A percentile compares a stretch with the other conserved stretches of the same genome.
Evolutionary conservation across 2,329 filamentous ascomycete genomes (phyloP).

Genomic region (Didymella arachidicola): DNA sequence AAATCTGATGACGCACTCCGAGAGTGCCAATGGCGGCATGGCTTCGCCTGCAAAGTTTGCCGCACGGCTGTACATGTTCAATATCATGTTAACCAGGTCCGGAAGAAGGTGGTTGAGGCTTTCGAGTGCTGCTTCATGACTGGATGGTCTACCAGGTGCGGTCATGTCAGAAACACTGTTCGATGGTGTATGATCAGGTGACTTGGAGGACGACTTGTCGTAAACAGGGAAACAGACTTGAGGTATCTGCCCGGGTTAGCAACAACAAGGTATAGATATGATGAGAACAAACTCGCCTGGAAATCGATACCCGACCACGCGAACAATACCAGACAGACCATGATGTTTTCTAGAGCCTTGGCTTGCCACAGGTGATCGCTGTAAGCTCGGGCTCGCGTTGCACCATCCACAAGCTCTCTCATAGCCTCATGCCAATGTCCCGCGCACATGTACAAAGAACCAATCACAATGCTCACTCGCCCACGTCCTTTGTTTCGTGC

Average conservation of each 20-base stretch:
- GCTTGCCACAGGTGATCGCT: constrained; percentile 98
- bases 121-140: constrained; percentile 51
- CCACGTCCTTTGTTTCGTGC: constrained; percentile 83
- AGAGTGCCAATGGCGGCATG: constrained; percentile 73
- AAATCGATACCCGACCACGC: constrained; percentile 88
- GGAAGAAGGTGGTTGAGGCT: constrained; percentile 68
- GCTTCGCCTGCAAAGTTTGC: constrained; percentile 69
- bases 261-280: not conserved
- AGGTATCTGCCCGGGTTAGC: constrained; percentile 56
- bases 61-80: constrained; percentile 75
- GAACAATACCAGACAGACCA: constrained; percentile 82
- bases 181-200: constrained; percentile 51
- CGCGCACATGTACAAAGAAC: constrained; percentile 84
- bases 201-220: constrained; percentile 58
- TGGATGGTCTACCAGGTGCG: constrained; percentile 54
- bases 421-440: constrained; percentile 91
- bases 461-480: constrained; percentile 79
- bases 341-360: constrained; percentile 88
- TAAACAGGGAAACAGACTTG: constrained; percentile 60
- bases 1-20: constrained; percentile 77
- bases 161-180: constrained; percentile 51
- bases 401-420: constrained; percentile 82
- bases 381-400: constrained; percentile 75
- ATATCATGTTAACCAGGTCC: constrained; percentile 76
- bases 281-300: constrained; percentile 59